Base-by-base conservation (phyloP, 768 basidiomycete genomes). In the Termitomyces bulborhizus region DNA sequence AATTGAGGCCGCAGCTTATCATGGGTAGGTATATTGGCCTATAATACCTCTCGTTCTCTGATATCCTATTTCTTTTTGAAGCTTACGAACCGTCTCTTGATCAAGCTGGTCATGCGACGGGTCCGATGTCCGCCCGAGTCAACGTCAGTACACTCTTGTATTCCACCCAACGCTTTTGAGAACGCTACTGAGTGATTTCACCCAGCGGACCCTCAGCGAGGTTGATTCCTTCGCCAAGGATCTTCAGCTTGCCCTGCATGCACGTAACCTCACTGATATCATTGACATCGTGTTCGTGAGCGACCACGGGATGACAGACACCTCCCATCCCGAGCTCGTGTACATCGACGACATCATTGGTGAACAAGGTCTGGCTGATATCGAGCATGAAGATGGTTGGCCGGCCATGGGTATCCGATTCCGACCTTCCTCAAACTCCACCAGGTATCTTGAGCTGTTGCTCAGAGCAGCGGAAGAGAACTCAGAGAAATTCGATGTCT, bases 301-400 rank as follows among this genome's bases (percentile, higher is more conserved):
- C 58, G 90, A 92, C 65, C 88, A 93, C 62, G 92, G 91, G n/a
- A 94, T 93, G 90, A 86, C 84, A 1, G 89, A 91, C 66, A 96
- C 92, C n/a, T 84, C 83, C 57, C 78, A 88, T 58, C 84, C 85
- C 0, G 81, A 86, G 47, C 76, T 81, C 46, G 71, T 95, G 34
- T 90, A 86, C 68, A 75, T 97, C 51, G 92, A 97, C 65, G 87
- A 91, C 60, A 81, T 92, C 54, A 72, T 92, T 36, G 89, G 87
- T 1, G 69, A 77, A 37, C 81, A 83, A 3, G 88, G 84, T 3
- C 75, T 82, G 48, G 64, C 70, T 5, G 70, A 69, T 15, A 85
- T 93, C 43, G 79, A 82, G 53, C 89, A 92, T 62, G 78, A 83
- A 59, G 93, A 96, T 57, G 88, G 94, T 41, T 95, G 92, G 93